Base-by-base conservation (phyloP, 2,329 filamentous ascomycete genomes). In the Uncinocarpus reesii region DNA sequence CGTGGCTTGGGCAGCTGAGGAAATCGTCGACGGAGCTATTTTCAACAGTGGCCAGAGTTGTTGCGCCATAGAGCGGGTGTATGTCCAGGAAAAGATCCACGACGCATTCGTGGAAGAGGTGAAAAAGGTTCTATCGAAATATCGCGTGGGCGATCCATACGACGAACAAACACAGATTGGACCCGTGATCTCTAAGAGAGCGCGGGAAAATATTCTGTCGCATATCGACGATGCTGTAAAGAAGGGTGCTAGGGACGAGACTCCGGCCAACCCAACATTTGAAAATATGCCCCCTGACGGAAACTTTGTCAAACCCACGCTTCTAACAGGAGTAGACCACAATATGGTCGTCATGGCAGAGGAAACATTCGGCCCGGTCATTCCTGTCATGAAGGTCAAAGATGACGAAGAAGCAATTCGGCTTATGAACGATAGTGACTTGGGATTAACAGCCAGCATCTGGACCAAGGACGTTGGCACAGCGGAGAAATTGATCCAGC, bases 11-110 rank as follows among this genome's bases (percentile, higher is more conserved):
- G 89, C 84, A 0, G 90, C 90, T 0, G 88, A 85, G 57, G 88
- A 95, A 68, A 92, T 96, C 59, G 87, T 96, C 11, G 90, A 96
- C 58, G 90, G 90, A 16, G 83, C 88, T n/a, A 74, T 96, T 49
- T 96, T 96, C 75, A 96, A 96, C 71, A 95, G 89, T 44, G 90
- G 90, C n/a, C 90, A 96, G 72, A 94, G 87, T 64, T 96, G 90
- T 73, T 96, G 90, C 68, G 85, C 87, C 20, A 75, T 96, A 47
- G 90, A 96, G 70, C 77, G 90, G 28, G 80, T 96, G 16, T 96
- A 96, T 60, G 89, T 96, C 4, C 81, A 92, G 59, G 83, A 85
- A 61, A 81, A 78, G 57, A 79, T 96, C 42, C 81, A 95, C 64
- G 87, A 94, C 59, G 70, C 78, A 10, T 95, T 96, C 59, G 75